phyloP scores from a whole-genome alignment of 2,329 filamentous ascomycete species.

The Chrysoporthe puriensis region DNA sequence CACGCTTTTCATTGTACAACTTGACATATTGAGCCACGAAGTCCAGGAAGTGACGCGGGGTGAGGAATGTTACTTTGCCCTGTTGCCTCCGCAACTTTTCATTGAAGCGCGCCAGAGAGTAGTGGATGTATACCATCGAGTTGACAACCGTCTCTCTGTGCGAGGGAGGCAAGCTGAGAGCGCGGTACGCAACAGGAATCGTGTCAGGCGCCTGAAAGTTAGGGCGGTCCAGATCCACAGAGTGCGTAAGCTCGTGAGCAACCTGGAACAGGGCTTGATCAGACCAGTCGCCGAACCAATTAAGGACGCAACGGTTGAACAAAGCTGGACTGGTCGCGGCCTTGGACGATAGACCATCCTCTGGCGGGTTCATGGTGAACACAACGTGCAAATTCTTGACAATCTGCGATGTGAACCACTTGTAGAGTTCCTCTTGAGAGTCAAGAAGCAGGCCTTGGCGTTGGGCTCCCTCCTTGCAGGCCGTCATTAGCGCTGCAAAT shows the following conservation, averaged over 20 bases:
- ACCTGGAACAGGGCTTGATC: conserved; percentile 99
- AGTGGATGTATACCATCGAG: conserved; percentile 98
- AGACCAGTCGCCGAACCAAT: conserved; percentile 99
- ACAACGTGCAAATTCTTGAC: conserved; percentile 99
- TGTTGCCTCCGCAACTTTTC: conserved; percentile 87
- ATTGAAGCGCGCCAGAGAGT: conserved; percentile 91
- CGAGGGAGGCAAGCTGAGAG: conserved; percentile 79
- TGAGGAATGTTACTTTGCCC: conserved; percentile 89
- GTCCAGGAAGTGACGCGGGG: conserved; percentile 94
- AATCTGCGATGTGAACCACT: conserved; percentile 99
- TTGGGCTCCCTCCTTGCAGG: conserved; percentile 97
- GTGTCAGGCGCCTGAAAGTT: conserved; percentile 87
- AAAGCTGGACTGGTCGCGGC: conserved; percentile 95
- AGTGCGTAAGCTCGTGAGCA: conserved; percentile 90
- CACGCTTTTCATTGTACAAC: conserved; percentile 96
- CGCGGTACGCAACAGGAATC: conserved; percentile 89
- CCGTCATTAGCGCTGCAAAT: conserved; percentile 97
- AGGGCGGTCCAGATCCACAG: conserved; percentile 89
- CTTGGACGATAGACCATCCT: conserved; percentile 92
- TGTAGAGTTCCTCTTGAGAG: conserved; percentile 99
- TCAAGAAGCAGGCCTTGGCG: conserved; percentile 93
- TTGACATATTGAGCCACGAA: conserved; percentile 98
- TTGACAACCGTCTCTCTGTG: conserved; percentile 94
- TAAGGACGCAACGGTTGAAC: conserved; percentile 99
- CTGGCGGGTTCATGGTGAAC: conserved; percentile 99